Evolutionary conservation across 1,284 basidiomycete species (phyloP), one percentile per base, ranked within the genome.

Genomic region (Leucoagaricus sp.): DNA sequence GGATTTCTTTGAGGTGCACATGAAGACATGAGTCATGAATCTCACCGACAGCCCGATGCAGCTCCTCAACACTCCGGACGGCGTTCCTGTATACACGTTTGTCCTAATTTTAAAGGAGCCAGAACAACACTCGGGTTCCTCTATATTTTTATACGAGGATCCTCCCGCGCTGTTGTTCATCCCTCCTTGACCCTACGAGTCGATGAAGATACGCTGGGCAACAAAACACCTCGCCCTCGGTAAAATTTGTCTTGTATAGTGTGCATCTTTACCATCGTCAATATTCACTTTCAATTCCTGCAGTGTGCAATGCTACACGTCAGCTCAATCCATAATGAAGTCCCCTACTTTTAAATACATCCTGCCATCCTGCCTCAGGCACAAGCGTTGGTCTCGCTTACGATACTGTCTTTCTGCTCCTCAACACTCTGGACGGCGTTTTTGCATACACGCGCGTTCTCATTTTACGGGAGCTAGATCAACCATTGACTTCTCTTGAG

Each of bases 41-140:
- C n/a, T n/a, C n/a, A n/a, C n/a, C n/a, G n/a, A n/a, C n/a, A n/a
- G n/a, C n/a, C n/a, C n/a, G n/a, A n/a, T n/a, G n/a, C n/a, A n/a
- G n/a, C 89, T 91, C 89, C 80, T 79, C 79, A 78, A 92, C 89
- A 92, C 90, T 92, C 90, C 92, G 90, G 87, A 82, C 84, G 83
- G 80, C 85, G 88, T 85, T 77, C 62, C 67, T 57, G 60, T 65
- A 67, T 59, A 62, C 84, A 83, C 86, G 87, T 75, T 75, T 80
- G 86, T 85, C 82, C 88, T 91, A 86, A 92, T 92, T 92, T 91
- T 89, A 90, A 71, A 83, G 77, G 87, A 93, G 89, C 89, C 73
- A 89, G 63, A 89, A 60, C 52, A 61, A 78, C 42, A 51, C 60
- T 57, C 41, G 51, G 55, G 51, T 58, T 53, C 38, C 31, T 34